These are phyloP conservation scores for Ceratobasidium theobromae DNA, from an alignment of 1,284 basidiomycete genomes.

Conservation along the genomic window DNA sequence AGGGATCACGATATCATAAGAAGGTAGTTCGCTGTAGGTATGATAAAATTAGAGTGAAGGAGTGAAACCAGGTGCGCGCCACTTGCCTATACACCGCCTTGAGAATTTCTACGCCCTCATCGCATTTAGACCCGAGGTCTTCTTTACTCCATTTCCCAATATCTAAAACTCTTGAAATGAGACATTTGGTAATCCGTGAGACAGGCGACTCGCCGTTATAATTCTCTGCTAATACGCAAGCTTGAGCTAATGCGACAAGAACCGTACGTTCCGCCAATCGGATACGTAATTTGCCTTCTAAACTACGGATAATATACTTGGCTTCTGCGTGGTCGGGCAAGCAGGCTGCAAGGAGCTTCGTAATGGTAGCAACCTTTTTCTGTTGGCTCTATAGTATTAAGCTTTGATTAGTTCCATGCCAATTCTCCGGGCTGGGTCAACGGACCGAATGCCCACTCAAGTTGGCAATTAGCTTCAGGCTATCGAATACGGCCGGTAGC, in stretches of 20 bases:
- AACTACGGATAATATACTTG: conserved; percentile 93
- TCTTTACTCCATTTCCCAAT: conserved; percentile 75
- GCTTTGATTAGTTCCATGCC: conserved; percentile 35
- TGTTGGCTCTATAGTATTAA: conserved; percentile 70
- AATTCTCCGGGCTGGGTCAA: conserved; percentile 33
- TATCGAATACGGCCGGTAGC: conserved; percentile 83
- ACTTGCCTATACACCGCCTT: conserved; percentile 90
- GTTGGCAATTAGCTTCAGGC: conserved; percentile 83
- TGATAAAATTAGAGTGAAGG: conserved; percentile 3
- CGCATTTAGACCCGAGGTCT: conserved; percentile 71
- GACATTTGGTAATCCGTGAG: neutral
- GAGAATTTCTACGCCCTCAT: conserved; percentile 75
- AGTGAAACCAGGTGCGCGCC: neutral
- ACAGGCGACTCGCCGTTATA: conserved; percentile 55
- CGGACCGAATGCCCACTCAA: conserved; percentile 77
- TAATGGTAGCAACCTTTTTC: conserved; percentile 95
- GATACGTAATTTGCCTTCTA: conserved; percentile 97
- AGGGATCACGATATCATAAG: conserved; percentile 93
- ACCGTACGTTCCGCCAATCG: conserved; percentile 95
- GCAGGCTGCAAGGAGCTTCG: conserved; percentile 90
- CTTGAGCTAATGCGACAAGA: conserved; percentile 84
- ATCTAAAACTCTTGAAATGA: conserved; percentile 46
- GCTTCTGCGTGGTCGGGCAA: conserved; percentile 77
- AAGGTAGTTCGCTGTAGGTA: conserved; percentile 79
- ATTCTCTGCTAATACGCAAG: conserved; percentile 76